These are phyloP conservation scores for Komagataea norvegica DNA, from an alignment of 1,139 yeast species.

Conservation along the genomic window DNA sequence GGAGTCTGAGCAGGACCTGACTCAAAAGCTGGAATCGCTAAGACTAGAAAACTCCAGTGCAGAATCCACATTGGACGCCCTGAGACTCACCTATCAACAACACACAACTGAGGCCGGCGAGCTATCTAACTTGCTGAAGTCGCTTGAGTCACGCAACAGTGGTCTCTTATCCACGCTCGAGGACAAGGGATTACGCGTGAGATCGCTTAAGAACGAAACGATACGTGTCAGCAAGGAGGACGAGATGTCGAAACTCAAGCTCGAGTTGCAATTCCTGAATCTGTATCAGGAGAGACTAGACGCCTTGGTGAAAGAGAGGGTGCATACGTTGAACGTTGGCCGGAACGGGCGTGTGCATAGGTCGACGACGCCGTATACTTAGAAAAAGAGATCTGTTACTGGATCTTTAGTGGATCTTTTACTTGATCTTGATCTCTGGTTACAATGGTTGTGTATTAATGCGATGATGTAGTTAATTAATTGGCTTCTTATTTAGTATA, in stretches of 20 bases:
- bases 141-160: conserved; percentile 30
- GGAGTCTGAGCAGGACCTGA: conserved; percentile 27
- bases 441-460: background rate
- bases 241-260: conserved; percentile 7
- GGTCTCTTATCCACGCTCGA: conserved; percentile 35
- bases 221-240: conserved; percentile 3
- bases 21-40: conserved; percentile 28
- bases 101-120: conserved; percentile 55
- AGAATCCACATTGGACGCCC: conserved; percentile 9
- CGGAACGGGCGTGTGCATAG: conserved; percentile 26
- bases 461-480: too few relatives aligned
- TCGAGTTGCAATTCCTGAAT: conserved; percentile 17
- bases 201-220: conserved; percentile 15
- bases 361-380: conserved; percentile 24
- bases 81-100: conserved; percentile 48
- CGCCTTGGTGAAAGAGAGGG: conserved; percentile 21
- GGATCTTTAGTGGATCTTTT: too few relatives aligned
- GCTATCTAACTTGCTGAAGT: conserved; percentile 34
- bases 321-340: conserved; percentile 21
- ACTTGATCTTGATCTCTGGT: background rate
- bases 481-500: too few relatives aligned
- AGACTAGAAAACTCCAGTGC: conserved; percentile 8
- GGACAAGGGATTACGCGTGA: conserved; percentile 43
- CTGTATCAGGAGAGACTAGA: conserved; percentile 15
- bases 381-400: background rate